phyloP scores from a whole-genome alignment of 352 stramenopile genomes.

The Pythium coloratum region DNA sequence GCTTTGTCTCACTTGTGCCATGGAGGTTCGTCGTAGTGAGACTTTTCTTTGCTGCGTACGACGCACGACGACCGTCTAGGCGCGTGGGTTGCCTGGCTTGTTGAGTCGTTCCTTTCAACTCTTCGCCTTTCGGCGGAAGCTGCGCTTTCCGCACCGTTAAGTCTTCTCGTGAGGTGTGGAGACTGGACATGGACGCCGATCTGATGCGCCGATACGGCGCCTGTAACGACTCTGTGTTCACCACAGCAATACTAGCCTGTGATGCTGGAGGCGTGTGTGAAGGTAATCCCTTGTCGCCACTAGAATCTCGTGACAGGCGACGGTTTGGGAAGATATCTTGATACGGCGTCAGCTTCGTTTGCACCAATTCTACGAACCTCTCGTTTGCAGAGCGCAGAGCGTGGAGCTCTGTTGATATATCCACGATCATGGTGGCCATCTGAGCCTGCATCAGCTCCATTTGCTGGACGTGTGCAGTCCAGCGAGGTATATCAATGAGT shows the following conservation, averaged over 20 bases:
- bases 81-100: too few relatives aligned
- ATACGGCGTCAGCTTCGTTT: neutral
- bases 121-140: too few relatives aligned
- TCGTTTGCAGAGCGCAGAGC: constrained; percentile 1
- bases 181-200: constrained; percentile 7
- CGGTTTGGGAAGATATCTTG: neutral
- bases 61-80: neutral
- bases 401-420: constrained; percentile 2
- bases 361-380: neutral
- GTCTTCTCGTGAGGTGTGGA: too few relatives aligned
- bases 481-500: constrained; percentile 3
- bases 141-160: too few relatives aligned
- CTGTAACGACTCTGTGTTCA: too few relatives aligned
- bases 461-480: constrained; percentile 1
- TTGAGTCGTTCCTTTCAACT: too few relatives aligned
- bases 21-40: too few relatives aligned
- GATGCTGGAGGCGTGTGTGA: too few relatives aligned
- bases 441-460: constrained; percentile 8
- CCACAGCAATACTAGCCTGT: too few relatives aligned
- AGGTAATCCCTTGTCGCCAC: too few relatives aligned
- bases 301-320: neutral
- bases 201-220: neutral
- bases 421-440: constrained; percentile 10
- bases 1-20: too few relatives aligned
- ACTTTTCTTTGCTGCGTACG: neutral